Conservation (phyloP, 2,329 filamentous ascomycete genomes). For the Botrytis hyacinthi region DNA sequence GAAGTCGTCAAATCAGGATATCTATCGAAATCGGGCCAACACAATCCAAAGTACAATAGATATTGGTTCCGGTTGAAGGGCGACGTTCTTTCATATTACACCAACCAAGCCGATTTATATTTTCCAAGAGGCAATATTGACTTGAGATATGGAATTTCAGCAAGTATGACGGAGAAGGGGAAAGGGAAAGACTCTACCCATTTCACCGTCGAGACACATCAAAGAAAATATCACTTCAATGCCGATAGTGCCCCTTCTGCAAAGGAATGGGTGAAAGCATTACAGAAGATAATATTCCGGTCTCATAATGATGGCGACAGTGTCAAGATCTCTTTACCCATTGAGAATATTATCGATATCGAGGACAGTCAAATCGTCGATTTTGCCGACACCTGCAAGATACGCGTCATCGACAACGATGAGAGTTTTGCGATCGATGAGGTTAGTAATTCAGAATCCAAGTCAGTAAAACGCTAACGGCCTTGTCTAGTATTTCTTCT, state of each 20-base stretch:
- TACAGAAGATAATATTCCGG: conserved; percentile 93
- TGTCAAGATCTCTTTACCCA: conserved; percentile 90
- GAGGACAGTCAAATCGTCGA: conserved; percentile 89
- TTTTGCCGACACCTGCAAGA: conserved; percentile 90
- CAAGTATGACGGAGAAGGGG: conserved; percentile 72
- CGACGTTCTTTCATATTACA: conserved; percentile 87
- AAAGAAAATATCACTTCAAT: conserved; percentile 80
- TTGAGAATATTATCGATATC: conserved; percentile 85
- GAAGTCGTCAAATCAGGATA: conserved; percentile 82
- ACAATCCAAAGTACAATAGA: conserved; percentile 81
- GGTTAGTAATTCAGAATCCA: conserved; percentile 46
- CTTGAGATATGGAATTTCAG: conserved; percentile 85
- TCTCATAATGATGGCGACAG: conserved; percentile 96
- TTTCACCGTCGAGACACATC: conserved; percentile 79
- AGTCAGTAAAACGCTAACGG: conserved; percentile 32
- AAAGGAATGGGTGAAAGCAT: conserved; percentile 92
- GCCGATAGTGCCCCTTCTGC: conserved; percentile 86
- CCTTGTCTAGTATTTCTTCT: conserved; percentile 80
- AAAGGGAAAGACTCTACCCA: conserved; percentile 67
- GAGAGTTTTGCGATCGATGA: conserved; percentile 96
- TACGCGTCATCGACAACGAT: conserved; percentile 88
- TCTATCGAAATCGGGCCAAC: conserved; percentile 81
- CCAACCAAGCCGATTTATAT: conserved; percentile 79
- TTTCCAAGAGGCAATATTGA: conserved; percentile 92
- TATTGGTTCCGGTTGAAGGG: conserved; percentile 95